phyloP scores from a whole-genome alignment of 1,284 basidiomycete genomes.

The Earliella scabrosa region DNA sequence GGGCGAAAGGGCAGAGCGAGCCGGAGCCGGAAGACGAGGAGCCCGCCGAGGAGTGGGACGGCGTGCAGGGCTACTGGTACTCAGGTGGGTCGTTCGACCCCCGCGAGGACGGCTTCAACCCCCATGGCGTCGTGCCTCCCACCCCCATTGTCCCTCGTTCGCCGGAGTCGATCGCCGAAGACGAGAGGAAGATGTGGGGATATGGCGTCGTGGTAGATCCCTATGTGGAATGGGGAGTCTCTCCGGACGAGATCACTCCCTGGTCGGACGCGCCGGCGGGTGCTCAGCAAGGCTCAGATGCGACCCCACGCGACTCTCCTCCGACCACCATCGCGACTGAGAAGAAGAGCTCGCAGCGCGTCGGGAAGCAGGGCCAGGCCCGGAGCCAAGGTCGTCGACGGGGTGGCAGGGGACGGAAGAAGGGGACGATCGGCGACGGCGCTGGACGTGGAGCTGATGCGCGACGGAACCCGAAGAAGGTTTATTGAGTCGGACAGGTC shows the following conservation, averaged over 20 bases:
- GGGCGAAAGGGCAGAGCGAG: constrained; percentile 5
- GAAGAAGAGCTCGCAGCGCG: neutral
- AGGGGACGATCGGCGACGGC: neutral
- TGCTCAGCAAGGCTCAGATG: neutral
- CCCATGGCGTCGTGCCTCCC: neutral
- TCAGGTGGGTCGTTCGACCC: constrained; percentile 15
- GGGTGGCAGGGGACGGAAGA: neutral
- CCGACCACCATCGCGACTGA: neutral
- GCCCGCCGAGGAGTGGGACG: constrained; percentile 10
- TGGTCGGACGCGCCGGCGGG: neutral
- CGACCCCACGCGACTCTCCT: neutral
- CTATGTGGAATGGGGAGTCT: neutral
- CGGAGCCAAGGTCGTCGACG: neutral
- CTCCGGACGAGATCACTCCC: neutral
- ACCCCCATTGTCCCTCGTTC: neutral
- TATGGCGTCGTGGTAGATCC: neutral
- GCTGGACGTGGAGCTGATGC: neutral
- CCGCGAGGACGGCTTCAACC: neutral
- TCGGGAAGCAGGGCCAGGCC: neutral
- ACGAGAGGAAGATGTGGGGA: neutral
- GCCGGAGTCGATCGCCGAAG: neutral
- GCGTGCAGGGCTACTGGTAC: constrained; percentile 11
- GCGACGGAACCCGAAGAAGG: neutral
- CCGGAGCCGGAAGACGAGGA: constrained; percentile 4
- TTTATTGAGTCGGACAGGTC: neutral